A percentile compares a stretch with the other conserved stretches of the same genome.
Evolutionary conservation across 371 early-diverging fungal species (phyloP).

Genomic region (Massospora cicadina): DNA sequence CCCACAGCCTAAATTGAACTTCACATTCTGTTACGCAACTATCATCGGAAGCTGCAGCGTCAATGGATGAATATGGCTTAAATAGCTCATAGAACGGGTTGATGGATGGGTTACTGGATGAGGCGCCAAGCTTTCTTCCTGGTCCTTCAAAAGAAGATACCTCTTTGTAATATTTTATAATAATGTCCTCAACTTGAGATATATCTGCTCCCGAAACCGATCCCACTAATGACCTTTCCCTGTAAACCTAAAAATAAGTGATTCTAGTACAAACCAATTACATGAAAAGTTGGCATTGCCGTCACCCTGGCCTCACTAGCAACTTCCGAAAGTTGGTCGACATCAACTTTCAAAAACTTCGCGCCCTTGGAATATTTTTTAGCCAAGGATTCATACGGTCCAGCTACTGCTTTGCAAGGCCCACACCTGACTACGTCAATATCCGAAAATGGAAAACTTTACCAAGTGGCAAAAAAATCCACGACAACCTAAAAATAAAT

Average conservation of each 20-base stretch:
- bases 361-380: slow-evolving; percentile 11
- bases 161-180: slow-evolving; percentile 7
- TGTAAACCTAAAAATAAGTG: slow-evolving; percentile 5
- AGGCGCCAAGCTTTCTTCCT: slow-evolving; percentile 9
- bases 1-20: slow-evolving; percentile 4
- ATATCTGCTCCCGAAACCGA: slow-evolving; percentile 9
- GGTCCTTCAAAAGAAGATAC: slow-evolving; percentile 7
- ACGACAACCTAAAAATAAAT: slow-evolving; percentile 13
- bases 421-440: slow-evolving; percentile 11
- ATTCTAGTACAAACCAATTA: background rate
- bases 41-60: background rate
- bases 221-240: background rate
- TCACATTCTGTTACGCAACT: slow-evolving; percentile 2
- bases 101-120: background rate
- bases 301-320: slow-evolving; percentile 2
- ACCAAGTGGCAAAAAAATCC: slow-evolving; percentile 13
- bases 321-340: slow-evolving; percentile 1
- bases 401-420: slow-evolving; percentile 11
- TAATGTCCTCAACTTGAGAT: slow-evolving; percentile 2
- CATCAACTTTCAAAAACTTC: slow-evolving; percentile 12
- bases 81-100: slow-evolving; percentile 2
- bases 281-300: slow-evolving; percentile 12
- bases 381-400: slow-evolving; percentile 6
- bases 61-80: background rate
- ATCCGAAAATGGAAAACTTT: background rate